Evolutionary conservation across 768 basidiomycete genomes (phyloP).

Genomic region (Nevesoporus exiguus): DNA sequence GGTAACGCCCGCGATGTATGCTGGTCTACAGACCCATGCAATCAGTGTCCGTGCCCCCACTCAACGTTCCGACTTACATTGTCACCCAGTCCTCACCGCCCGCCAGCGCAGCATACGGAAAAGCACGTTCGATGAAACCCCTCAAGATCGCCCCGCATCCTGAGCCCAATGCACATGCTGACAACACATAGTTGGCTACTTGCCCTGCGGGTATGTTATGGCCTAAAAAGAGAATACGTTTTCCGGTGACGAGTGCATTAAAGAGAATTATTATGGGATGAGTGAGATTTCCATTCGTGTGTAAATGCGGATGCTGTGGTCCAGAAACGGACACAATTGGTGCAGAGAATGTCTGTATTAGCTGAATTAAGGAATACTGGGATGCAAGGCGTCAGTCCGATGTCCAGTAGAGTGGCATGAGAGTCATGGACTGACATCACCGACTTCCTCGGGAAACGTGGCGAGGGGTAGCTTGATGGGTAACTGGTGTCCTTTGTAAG

Average conservation of each 20-base stretch:
- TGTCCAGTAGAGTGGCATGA: not conserved
- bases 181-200: slow-evolving; percentile 88
- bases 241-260: slow-evolving; percentile 93
- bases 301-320: slow-evolving; percentile 86
- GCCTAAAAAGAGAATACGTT: slow-evolving; percentile 94
- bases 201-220: slow-evolving; percentile 86
- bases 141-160: slow-evolving; percentile 82
- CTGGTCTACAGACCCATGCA: slow-evolving; percentile 51
- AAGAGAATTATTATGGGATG: slow-evolving; percentile 94
- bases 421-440: slow-evolving; percentile 66
- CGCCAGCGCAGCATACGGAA: slow-evolving; percentile 91
- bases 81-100: slow-evolving; percentile 89
- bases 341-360: slow-evolving; percentile 80
- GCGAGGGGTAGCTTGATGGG: slow-evolving; percentile 90
- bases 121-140: slow-evolving; percentile 88
- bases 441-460: slow-evolving; percentile 92
- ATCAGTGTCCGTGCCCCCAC: slow-evolving; percentile 3
- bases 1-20: slow-evolving; percentile 94
- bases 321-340: slow-evolving; percentile 58
- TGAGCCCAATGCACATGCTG: slow-evolving; percentile 90
- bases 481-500: slow-evolving; percentile 76
- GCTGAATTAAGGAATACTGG: slow-evolving; percentile 89
- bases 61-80: slow-evolving; percentile 51
- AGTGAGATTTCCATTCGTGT: slow-evolving; percentile 85
- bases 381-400: slow-evolving; percentile 11